Evolutionary conservation across 257 asterid genomes (phyloP).

Genomic region (Prunella vulgaris): DNA sequence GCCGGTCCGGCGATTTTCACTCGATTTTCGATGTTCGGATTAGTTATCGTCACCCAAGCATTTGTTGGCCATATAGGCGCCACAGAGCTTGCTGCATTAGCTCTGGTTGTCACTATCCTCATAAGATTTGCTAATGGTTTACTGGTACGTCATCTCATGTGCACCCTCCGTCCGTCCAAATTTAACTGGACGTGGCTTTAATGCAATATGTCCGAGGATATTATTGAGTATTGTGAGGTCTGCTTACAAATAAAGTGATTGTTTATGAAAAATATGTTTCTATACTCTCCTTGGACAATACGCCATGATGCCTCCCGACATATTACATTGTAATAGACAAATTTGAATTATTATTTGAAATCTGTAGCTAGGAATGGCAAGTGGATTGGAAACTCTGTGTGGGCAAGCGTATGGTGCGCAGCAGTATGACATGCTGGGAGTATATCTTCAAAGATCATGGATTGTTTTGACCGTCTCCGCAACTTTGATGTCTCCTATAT

Average conservation of each 20-base stretch:
- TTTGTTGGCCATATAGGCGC: constrained; percentile 67
- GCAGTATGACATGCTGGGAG: constrained; percentile 77
- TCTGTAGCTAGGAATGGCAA: constrained; percentile 72
- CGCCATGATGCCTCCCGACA: too few species aligned
- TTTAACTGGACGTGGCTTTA: too few species aligned
- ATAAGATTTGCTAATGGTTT: constrained; percentile 50
- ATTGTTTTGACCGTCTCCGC: constrained; percentile 34
- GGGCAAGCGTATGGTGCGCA: constrained; percentile 84
- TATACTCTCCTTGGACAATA: too few species aligned
- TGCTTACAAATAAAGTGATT: too few species aligned
- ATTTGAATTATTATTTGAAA: too few species aligned
- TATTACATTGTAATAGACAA: too few species aligned
- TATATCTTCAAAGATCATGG: constrained; percentile 84
- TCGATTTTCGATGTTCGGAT: constrained; percentile 43
- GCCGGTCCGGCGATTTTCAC: constrained; percentile 65
- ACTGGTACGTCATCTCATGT: constrained; percentile 42
- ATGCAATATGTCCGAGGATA: background rate
- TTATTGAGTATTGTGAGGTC: too few species aligned
- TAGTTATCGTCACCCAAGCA: constrained; percentile 60
- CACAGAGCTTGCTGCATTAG: constrained; percentile 56
- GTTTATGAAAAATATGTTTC: too few species aligned
- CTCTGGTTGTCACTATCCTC: constrained; percentile 50
- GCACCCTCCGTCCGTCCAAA: too few species aligned
- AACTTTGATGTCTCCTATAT: constrained; percentile 43
- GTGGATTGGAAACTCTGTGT: constrained; percentile 70